Conservation (phyloP, 1,284 basidiomycete species). For the Dichomitus squalens region DNA sequence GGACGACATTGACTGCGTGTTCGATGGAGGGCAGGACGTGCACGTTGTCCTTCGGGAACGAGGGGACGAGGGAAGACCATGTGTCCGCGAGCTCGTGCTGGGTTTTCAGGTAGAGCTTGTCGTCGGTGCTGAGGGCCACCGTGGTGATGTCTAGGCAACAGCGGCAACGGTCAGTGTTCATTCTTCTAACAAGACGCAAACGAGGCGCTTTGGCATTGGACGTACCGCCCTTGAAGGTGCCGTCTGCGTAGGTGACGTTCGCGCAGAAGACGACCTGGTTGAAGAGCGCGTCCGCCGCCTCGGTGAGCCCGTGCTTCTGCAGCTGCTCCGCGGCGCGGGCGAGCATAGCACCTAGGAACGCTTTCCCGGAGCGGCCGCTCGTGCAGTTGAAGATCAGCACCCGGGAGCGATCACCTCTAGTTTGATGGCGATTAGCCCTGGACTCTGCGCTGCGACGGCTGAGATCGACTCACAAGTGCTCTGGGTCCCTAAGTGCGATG, state of each 20-base stretch:
- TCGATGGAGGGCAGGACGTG: constrained; percentile 89
- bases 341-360: constrained; percentile 70
- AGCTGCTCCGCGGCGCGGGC: constrained; percentile 50
- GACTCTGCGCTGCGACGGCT: neutral
- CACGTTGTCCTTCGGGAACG: constrained; percentile 61
- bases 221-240: constrained; percentile 88
- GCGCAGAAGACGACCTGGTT: constrained; percentile 92
- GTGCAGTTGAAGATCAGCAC: constrained; percentile 97
- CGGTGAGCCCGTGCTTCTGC: constrained; percentile 38
- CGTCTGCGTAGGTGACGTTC: constrained; percentile 92
- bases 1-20: constrained; percentile 75
- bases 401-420: constrained; percentile 36
- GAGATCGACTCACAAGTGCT: constrained; percentile 21
- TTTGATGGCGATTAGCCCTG: neutral
- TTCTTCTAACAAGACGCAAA: constrained; percentile 2
- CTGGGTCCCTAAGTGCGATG: constrained; percentile 42
- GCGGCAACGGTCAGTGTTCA: constrained; percentile 8
- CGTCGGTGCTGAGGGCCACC: constrained; percentile 62
- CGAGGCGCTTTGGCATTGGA: neutral
- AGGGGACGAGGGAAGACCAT: constrained; percentile 69
- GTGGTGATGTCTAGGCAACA: constrained; percentile 67
- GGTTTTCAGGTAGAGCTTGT: constrained; percentile 68
- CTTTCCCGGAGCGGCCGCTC: constrained; percentile 79
- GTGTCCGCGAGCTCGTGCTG: constrained; percentile 79
- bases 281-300: constrained; percentile 60